phyloP scores from a whole-genome alignment of 2,329 filamentous ascomycete genomes.

The Thelonectria rubi region DNA sequence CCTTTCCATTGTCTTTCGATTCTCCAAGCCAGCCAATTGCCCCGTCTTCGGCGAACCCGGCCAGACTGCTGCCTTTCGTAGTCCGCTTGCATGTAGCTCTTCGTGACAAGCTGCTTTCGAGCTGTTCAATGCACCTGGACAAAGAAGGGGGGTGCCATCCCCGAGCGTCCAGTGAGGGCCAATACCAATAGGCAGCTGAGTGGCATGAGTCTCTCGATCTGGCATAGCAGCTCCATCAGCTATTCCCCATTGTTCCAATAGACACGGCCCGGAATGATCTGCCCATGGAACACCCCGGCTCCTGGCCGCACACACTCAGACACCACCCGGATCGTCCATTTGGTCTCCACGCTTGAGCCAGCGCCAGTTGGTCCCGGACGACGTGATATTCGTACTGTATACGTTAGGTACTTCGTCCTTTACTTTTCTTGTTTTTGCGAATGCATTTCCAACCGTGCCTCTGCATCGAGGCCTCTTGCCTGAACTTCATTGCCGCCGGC shows the following conservation, averaged over 20 bases:
- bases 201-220: constrained; percentile 32
- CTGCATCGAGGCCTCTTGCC: background rate
- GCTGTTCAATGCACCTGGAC: constrained; percentile 1
- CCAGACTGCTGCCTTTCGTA: background rate
- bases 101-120: background rate
- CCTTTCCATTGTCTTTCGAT: background rate
- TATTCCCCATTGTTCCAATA: constrained; percentile 34
- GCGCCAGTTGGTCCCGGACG: background rate
- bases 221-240: constrained; percentile 33
- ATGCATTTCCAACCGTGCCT: background rate
- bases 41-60: constrained; percentile 18
- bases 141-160: constrained; percentile 4
- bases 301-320: constrained; percentile 12
- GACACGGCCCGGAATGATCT: constrained; percentile 38
- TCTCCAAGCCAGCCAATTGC: constrained; percentile 8
- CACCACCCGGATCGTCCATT: constrained; percentile 5
- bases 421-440: constrained; percentile 2
- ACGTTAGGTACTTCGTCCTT: too few relatives aligned
- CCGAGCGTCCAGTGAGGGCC: constrained; percentile 9
- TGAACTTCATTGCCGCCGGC: background rate
- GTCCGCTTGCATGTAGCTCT: background rate
- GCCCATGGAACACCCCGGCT: constrained; percentile 31
- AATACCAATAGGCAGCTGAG: constrained; percentile 22
- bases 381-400: background rate
- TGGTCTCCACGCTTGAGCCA: constrained; percentile 12